Percentiles rank a stretch among this genome's conserved stretches.
phyloP scores from a whole-genome alignment of 345 rosid species.

The Raphanus sativus region DNA sequence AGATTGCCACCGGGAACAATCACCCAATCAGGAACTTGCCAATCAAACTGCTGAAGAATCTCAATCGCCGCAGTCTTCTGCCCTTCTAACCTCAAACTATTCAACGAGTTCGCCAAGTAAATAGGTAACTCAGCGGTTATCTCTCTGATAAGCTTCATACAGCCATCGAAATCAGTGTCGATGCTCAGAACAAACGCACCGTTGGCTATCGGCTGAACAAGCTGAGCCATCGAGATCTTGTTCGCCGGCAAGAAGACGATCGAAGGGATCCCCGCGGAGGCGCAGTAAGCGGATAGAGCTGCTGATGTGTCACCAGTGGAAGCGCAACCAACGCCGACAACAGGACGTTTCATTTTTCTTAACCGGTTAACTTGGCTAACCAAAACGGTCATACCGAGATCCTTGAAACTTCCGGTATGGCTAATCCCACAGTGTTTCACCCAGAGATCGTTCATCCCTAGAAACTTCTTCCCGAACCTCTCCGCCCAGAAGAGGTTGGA shows the following conservation, averaged over 20 bases:
- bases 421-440: constrained; percentile 93
- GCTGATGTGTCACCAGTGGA: constrained; percentile 96
- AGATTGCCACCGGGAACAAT: constrained; percentile 92
- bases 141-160: constrained; percentile 84
- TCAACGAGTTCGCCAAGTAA: constrained; percentile 82
- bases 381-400: constrained; percentile 90
- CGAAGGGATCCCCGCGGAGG: constrained; percentile 86
- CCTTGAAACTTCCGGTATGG: constrained; percentile 93
- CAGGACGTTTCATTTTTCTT: constrained; percentile 64
- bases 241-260: constrained; percentile 82
- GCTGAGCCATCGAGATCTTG: constrained; percentile 90
- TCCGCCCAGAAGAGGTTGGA: constrained; percentile 94
- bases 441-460: constrained; percentile 88
- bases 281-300: constrained; percentile 83
- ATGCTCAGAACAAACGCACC: constrained; percentile 91
- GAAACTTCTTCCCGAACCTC: constrained; percentile 68
- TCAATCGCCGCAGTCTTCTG: constrained; percentile 91
- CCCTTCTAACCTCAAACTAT: constrained; percentile 85
- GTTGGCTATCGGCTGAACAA: constrained; percentile 90
- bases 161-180: constrained; percentile 90
- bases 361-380: constrained; percentile 89
- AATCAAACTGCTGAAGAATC: constrained; percentile 90
- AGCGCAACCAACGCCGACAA: constrained; percentile 90
- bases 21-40: constrained; percentile 97
- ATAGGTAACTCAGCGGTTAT: constrained; percentile 79